These are phyloP conservation scores for Vaccinium darrowii DNA, from an alignment of 148 eudicot genomes.

Conservation along the genomic window DNA sequence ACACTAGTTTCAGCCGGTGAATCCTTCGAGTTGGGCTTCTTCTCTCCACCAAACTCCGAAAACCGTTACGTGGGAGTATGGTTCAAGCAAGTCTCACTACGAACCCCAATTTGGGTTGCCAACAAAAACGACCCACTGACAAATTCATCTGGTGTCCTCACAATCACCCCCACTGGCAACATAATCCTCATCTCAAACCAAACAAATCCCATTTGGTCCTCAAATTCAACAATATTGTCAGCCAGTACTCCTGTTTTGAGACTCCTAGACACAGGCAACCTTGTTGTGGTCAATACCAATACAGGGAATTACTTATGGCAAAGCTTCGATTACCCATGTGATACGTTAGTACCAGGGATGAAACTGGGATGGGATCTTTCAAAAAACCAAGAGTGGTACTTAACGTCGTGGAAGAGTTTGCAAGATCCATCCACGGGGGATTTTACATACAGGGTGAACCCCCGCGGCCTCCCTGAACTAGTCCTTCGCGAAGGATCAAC, in stretches of 20 bases:
- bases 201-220: slow-evolving; percentile 15
- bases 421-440: slow-evolving; percentile 23
- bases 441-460: slow-evolving; percentile 20
- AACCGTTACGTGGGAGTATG: slow-evolving; percentile 34
- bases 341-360: slow-evolving; percentile 33
- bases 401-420: slow-evolving; percentile 26
- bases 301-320: slow-evolving; percentile 21
- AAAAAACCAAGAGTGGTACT: slow-evolving; percentile 12
- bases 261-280: slow-evolving; percentile 33
- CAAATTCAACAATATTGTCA: slow-evolving; percentile 6
- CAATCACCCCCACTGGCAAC: slow-evolving; percentile 15
- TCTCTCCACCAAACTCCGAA: slow-evolving; percentile 25
- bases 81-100: slow-evolving; percentile 18
- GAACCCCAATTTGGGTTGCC: slow-evolving; percentile 27
- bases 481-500: slow-evolving; percentile 12
- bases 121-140: slow-evolving; percentile 20
- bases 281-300: slow-evolving; percentile 16
- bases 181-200: slow-evolving; percentile 10
- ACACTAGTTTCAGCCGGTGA: slow-evolving; percentile 22
- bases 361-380: slow-evolving; percentile 26
- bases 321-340: slow-evolving; percentile 35
- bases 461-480: slow-evolving; percentile 20
- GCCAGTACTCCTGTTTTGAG: slow-evolving; percentile 16
- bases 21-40: slow-evolving; percentile 33
- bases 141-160: slow-evolving; percentile 19